Evolutionary conservation across 257 asterid species (phyloP).

Genomic region (Salvia rosmarinus): DNA sequence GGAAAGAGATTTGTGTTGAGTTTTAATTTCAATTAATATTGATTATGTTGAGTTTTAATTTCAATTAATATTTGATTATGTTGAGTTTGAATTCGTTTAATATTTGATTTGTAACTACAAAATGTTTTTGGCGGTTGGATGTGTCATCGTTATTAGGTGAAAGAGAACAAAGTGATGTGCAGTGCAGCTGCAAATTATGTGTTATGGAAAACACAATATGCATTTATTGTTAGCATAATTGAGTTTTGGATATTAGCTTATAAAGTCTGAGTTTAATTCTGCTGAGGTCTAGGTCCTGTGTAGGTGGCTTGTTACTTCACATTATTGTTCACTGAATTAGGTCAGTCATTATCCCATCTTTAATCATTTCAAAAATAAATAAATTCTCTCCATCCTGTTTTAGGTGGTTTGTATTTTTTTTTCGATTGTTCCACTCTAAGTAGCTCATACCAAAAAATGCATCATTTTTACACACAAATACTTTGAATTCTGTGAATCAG

Average conservation of each 20-base stretch:
- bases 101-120: neutral
- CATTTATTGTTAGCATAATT: conserved; percentile 9
- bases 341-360: neutral
- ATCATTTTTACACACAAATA: no score
- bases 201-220: neutral
- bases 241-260: neutral
- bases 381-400: no score
- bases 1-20: no score
- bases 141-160: neutral
- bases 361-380: no score
- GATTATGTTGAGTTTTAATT: neutral
- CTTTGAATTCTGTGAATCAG: no score
- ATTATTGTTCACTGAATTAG: conserved; percentile 13
- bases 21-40: no score
- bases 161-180: neutral
- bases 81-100: neutral
- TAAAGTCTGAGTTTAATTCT: neutral
- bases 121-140: no score
- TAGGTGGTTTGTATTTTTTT: no score
- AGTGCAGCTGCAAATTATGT: neutral
- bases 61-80: no score
- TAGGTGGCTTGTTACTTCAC: conserved; percentile 20
- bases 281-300: neutral
- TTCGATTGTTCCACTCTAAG: no score
- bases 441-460: no score